Evolutionary conservation across 306 rosid species (phyloP), one percentile per base, ranked within the genome.

Genomic region (Ceratonia siliqua): DNA sequence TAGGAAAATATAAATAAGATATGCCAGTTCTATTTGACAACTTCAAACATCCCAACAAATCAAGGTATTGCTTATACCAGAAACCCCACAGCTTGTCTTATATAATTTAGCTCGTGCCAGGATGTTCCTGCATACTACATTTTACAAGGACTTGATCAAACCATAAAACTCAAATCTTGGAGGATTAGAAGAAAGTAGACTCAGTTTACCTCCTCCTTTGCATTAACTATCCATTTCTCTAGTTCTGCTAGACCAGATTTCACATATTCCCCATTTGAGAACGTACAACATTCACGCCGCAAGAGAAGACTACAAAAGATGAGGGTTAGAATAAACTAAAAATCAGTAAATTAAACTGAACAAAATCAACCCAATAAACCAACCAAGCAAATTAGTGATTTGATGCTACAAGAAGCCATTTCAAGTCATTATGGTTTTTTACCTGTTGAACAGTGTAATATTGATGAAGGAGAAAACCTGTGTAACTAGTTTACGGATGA

Each of bases 381-480:
- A 54, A 67, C 69, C 67, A 50, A 70, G 27, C 13, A 55, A 71
- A 55, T 38, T 53, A 13, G 64, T 46, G 57, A 62, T 43, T 62
- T 18, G 6, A 35, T 28, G 54, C 59, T 39, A 52, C 70, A 62
- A 53, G 59, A 38, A 20, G 15, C 10, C 28, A 62, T 56, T 66
- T 35, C 24, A 25, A n/a, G 33, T n/a, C 72, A 53, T 42, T 22
- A 75, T 15, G 25, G 59, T n/a, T 46, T 39, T 83, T 85, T 89
- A 83, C 98, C 98, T 94, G 92, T 94, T 94, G 82, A 94, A 94
- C 76, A 94, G 94, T 58, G 96, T 88, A 59, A 91, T 91, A 80
- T 94, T 94, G 88, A 94, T 91, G 92, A 94, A 94, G n/a, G 92
- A 89, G 59, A 94, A 94, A 70, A 94, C 93, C 78, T 92, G 99